Percentiles rank a stretch among this genome's conserved stretches.
Conservation (phyloP, 164 flowering plant species). For the Liriodendron chinense region DNA sequence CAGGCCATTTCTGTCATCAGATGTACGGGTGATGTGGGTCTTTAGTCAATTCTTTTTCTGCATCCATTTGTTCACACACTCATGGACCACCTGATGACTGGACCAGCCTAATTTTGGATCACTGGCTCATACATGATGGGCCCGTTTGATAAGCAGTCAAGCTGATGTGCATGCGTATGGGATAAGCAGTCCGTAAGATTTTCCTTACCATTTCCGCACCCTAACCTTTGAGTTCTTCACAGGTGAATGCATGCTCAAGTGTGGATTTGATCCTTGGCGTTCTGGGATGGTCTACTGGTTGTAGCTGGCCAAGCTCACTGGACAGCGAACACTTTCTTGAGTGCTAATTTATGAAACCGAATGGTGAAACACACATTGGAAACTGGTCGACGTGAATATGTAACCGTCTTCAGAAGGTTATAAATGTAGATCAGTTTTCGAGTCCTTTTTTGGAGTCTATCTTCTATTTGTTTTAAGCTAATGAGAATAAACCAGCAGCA, state of each 20-base stretch:
- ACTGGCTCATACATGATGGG: not conserved
- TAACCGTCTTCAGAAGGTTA: not conserved
- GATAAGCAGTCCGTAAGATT: not conserved
- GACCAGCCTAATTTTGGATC: not conserved
- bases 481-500: constrained; percentile 22
- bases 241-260: constrained; percentile 70
- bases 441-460: not conserved
- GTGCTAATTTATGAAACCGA: constrained; percentile 35
- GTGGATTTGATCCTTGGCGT: constrained; percentile 77
- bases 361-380: not conserved
- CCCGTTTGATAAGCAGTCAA: too few relatives aligned
- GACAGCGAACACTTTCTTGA: constrained; percentile 39
- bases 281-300: constrained; percentile 88
- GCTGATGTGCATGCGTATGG: not conserved
- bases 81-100: not conserved
- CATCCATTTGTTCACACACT: not conserved
- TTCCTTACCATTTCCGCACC: not conserved
- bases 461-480: constrained; percentile 15
- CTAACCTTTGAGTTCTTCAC: constrained; percentile 12
- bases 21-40: not conserved
- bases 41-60: not conserved
- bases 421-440: not conserved
- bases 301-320: constrained; percentile 74
- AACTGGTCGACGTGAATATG: not conserved
- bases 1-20: not conserved